phyloP scores from a whole-genome alignment of 169 alveolate genomes.

The Nephromyces sp. region DNA sequence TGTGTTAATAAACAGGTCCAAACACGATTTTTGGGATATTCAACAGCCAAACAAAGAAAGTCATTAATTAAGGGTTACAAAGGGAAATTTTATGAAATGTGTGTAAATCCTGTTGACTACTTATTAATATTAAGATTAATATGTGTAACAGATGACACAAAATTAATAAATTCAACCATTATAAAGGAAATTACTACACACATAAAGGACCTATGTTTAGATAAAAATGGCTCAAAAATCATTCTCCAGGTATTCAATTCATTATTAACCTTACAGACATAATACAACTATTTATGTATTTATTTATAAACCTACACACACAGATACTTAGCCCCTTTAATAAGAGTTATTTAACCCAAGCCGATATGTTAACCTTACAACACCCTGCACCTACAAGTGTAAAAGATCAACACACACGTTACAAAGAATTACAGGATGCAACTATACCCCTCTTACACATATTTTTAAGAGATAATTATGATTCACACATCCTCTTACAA shows the following conservation, averaged over 20 bases:
- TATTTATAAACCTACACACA: too few species aligned
- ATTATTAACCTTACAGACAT: too few species aligned
- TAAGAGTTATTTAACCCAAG: not conserved
- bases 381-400: not conserved
- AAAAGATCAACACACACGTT: not conserved
- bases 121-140: not conserved
- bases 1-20: slow-evolving; percentile 13
- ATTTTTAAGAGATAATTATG: too few species aligned
- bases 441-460: too few species aligned
- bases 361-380: not conserved
- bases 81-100: not conserved
- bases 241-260: too few species aligned
- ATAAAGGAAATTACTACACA: not conserved
- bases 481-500: too few species aligned
- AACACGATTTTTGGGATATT: slow-evolving; percentile 10
- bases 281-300: too few species aligned
- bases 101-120: not conserved
- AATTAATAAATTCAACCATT: not conserved
- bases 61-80: slow-evolving; percentile 3
- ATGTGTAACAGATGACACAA: not conserved
- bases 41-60: slow-evolving; percentile 28
- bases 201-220: too few species aligned
- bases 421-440: too few species aligned
- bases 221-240: too few species aligned
- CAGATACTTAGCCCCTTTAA: not conserved